These are phyloP conservation scores for Podila minutissima DNA, from an alignment of 192 early-diverging fungal genomes.

Conservation along the genomic window DNA sequence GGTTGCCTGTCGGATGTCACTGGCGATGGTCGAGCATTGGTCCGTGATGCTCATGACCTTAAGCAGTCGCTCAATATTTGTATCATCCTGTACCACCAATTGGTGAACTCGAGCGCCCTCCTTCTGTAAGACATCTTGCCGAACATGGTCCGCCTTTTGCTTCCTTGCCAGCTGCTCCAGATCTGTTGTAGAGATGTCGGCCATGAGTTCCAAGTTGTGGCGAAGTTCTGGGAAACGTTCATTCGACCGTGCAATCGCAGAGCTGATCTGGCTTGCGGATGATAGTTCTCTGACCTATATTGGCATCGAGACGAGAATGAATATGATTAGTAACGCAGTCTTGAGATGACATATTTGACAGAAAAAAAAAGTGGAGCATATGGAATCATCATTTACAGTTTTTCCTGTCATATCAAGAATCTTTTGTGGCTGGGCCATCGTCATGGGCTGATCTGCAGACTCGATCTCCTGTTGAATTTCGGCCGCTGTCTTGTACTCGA, in stretches of 20 bases:
- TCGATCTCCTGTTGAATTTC: conserved; percentile 73
- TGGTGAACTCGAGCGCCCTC: conserved; percentile 53
- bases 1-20: conserved; percentile 32
- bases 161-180: conserved; percentile 70
- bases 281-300: conserved; percentile 57
- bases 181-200: conserved; percentile 76
- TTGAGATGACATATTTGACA: too few species aligned
- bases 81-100: conserved; percentile 48
- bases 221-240: conserved; percentile 77
- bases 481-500: conserved; percentile 78
- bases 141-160: conserved; percentile 59
- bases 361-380: too few species aligned
- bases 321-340: conserved; percentile 1
- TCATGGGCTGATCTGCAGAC: conserved; percentile 34
- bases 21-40: conserved; percentile 53
- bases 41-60: conserved; percentile 57
- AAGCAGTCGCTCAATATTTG: conserved; percentile 54
- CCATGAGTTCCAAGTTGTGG: conserved; percentile 79
- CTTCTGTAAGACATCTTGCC: conserved; percentile 48
- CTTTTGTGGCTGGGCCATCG: conserved; percentile 63
- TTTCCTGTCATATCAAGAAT: conserved; percentile 89
- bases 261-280: conserved; percentile 59
- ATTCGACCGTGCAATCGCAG: conserved; percentile 59
- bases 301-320: background rate
- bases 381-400: conserved; percentile 45